These are phyloP conservation scores for Vaccinium corymbosum DNA, from an alignment of 148 eudicot species.

Conservation along the genomic window DNA sequence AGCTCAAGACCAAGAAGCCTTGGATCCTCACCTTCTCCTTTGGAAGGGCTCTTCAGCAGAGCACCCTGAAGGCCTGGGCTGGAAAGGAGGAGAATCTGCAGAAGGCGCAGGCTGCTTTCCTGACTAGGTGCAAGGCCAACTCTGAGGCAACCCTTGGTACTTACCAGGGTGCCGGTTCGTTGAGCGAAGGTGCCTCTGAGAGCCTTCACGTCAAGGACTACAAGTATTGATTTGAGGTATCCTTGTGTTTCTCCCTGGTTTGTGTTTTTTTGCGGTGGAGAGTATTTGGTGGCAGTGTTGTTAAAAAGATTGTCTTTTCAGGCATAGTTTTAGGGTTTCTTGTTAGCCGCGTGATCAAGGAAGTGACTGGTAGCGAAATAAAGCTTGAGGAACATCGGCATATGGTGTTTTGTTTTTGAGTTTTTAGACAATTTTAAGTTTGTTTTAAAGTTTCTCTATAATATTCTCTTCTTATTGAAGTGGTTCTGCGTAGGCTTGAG, in stretches of 20 bases:
- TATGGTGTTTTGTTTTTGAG: background rate
- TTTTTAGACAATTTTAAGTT: background rate
- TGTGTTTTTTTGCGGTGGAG: background rate
- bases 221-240: slow-evolving; percentile 53
- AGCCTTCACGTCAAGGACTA: slow-evolving; percentile 94
- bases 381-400: background rate
- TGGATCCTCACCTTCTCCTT: slow-evolving; percentile 87
- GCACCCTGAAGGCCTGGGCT: slow-evolving; percentile 92
- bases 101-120: slow-evolving; percentile 75
- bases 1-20: slow-evolving; percentile 75
- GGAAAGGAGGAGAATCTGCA: slow-evolving; percentile 68
- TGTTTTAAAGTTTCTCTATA: background rate
- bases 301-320: background rate
- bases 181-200: slow-evolving; percentile 78
- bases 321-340: background rate
- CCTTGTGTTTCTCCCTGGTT: background rate
- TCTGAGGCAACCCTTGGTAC: slow-evolving; percentile 88
- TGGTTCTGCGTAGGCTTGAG: background rate
- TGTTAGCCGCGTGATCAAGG: background rate
- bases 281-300: background rate
- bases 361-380: slow-evolving; percentile 4
- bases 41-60: slow-evolving; percentile 88
- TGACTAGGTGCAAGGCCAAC: slow-evolving; percentile 80
- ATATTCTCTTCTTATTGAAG: background rate
- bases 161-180: slow-evolving; percentile 59